Percentiles rank a stretch among this genome's conserved stretches.
phyloP scores from a whole-genome alignment of 768 basidiomycete genomes.

The Lactarius evosmus region DNA sequence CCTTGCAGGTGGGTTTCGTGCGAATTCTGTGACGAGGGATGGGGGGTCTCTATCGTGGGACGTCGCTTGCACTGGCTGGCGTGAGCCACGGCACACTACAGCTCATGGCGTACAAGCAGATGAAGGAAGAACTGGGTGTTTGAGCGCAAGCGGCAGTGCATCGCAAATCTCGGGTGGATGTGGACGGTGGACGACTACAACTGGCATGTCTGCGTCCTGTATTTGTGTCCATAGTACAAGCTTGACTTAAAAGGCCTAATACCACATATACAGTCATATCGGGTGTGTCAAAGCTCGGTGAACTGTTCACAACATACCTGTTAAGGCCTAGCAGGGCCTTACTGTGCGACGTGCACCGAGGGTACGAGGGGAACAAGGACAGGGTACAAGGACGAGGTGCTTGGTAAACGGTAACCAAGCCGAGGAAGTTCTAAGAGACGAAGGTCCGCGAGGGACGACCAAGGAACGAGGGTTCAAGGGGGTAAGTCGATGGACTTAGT shows the following conservation, averaged over 20 bases:
- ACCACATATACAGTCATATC: conserved; percentile 90
- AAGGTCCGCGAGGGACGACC: too few species aligned
- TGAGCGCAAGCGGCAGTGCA: conserved; percentile 66
- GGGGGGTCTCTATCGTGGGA: conserved; percentile 84
- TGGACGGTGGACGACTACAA: conserved; percentile 83
- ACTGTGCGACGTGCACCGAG: too few species aligned
- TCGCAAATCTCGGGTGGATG: conserved; percentile 54
- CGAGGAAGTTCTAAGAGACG: too few species aligned
- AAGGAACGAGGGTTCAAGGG: too few species aligned
- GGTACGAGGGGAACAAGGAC: too few species aligned
- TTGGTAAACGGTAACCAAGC: too few species aligned
- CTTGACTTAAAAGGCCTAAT: conserved; percentile 76
- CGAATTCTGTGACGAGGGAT: conserved; percentile 68
- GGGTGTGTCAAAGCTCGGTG: conserved; percentile 84
- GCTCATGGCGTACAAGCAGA: conserved; percentile 94
- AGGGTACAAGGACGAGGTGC: too few species aligned
- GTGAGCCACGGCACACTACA: conserved; percentile 94
- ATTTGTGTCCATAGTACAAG: conserved; percentile 2
- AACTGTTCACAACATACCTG: too few species aligned
- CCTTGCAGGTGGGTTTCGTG: conserved; percentile 77
- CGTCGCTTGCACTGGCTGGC: conserved; percentile 82
- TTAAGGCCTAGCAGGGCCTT: too few species aligned
- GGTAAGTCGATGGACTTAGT: too few species aligned
- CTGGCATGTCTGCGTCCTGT: conserved; percentile 41
- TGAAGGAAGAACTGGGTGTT: conserved; percentile 92